Percentiles rank a stretch among this genome's conserved stretches.
These are phyloP conservation scores for Psilocybe tampanensis DNA, from an alignment of 768 basidiomycete genomes.

Conservation along the genomic window DNA sequence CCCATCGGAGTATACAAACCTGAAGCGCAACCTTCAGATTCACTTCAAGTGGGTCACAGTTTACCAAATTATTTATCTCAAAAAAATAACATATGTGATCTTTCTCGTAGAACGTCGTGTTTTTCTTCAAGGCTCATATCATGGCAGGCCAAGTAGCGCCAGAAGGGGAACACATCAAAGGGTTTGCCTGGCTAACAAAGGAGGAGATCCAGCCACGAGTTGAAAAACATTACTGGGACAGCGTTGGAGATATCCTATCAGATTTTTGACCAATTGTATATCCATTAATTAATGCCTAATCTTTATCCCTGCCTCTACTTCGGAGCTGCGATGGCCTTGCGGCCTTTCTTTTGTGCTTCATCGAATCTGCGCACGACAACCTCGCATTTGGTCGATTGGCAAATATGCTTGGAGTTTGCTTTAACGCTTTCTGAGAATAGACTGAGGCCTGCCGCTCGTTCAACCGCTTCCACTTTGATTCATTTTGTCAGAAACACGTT, in stretches of 20 bases:
- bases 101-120: conserved; percentile 61
- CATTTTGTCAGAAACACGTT: conserved; percentile 1
- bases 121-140: conserved; percentile 95
- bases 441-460: conserved; percentile 84
- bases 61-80: background rate
- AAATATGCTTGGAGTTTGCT: conserved; percentile 77
- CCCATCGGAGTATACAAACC: conserved; percentile 82
- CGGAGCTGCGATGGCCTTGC: conserved; percentile 56
- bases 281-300: conserved; percentile 1
- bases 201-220: conserved; percentile 80
- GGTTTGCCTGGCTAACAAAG: conserved; percentile 95
- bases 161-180: conserved; percentile 52
- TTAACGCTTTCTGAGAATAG: conserved; percentile 88
- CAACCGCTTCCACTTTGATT: conserved; percentile 82
- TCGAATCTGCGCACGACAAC: conserved; percentile 89
- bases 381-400: conserved; percentile 86
- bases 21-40: conserved; percentile 28
- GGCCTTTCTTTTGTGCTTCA: conserved; percentile 75
- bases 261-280: conserved; percentile 6
- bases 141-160: conserved; percentile 83
- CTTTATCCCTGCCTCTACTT: conserved; percentile 27
- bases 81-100: too few relatives aligned
- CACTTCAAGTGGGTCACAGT: conserved; percentile 36
- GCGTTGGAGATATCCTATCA: conserved; percentile 80
- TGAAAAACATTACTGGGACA: conserved; percentile 72